Evolutionary conservation across 768 basidiomycete species (phyloP).

Genomic region (Calocybe cyanea): DNA sequence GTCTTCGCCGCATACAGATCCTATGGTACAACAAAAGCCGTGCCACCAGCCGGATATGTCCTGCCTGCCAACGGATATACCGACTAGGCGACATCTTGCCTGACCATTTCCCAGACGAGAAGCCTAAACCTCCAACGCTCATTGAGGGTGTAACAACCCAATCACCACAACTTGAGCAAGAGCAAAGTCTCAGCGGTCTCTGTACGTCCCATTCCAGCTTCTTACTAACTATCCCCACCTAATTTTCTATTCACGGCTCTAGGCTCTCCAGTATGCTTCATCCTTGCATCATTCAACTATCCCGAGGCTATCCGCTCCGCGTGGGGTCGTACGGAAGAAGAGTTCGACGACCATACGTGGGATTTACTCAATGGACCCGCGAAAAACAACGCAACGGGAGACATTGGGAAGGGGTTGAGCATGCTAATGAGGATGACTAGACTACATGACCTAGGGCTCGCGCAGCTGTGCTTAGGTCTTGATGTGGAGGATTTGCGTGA

Average conservation of each 20-base stretch:
- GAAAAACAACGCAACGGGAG: constrained; percentile 31
- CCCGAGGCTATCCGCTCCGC: constrained; percentile 59
- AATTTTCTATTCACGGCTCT: neutral
- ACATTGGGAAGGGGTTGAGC: constrained; percentile 38
- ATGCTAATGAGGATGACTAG: constrained; percentile 77
- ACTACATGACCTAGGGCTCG: constrained; percentile 68
- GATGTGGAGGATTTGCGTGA: constrained; percentile 14
- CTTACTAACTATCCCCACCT: neutral
- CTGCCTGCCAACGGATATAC: constrained; percentile 73
- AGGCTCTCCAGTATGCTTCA: constrained; percentile 79
- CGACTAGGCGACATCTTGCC: constrained; percentile 62
- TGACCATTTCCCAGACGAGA: constrained; percentile 39
- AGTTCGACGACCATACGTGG: constrained; percentile 69
- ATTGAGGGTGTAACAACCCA: constrained; percentile 22
- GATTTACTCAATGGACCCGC: constrained; percentile 46
- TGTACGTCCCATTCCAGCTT: constrained; percentile 42
- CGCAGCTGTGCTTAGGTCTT: constrained; percentile 50
- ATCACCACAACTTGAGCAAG: constrained; percentile 41
- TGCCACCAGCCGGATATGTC: constrained; percentile 65
- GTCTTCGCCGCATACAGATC: constrained; percentile 39
- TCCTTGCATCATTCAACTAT: constrained; percentile 64
- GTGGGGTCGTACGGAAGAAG: constrained; percentile 67
- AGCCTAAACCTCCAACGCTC: constrained; percentile 11
- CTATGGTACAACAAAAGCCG: constrained; percentile 88
- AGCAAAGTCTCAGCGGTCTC: constrained; percentile 73